These are phyloP conservation scores for Fusarium illudens DNA, from an alignment of 2,329 filamentous ascomycete genomes.

Conservation along the genomic window DNA sequence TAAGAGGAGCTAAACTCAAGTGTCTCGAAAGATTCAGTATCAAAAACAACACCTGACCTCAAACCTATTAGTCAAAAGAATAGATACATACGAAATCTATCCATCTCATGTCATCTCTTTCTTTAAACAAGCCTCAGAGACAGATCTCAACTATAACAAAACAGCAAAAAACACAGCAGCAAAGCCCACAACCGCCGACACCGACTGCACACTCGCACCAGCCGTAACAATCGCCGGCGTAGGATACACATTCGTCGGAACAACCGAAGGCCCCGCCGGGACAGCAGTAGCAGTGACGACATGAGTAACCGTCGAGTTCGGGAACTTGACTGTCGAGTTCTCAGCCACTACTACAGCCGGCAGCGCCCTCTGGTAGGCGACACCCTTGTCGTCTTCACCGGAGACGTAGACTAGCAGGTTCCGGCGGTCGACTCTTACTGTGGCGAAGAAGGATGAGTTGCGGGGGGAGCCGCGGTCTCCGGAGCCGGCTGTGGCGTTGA, in stretches of 20 bases:
- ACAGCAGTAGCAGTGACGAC: background rate
- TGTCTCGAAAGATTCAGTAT: background rate
- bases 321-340: background rate
- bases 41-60: background rate
- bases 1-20: background rate
- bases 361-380: background rate
- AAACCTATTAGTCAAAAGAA: background rate
- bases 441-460: background rate
- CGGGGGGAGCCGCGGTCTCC: background rate
- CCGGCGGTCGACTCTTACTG: background rate
- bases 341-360: background rate
- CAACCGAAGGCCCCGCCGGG: background rate
- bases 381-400: background rate
- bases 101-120: background rate
- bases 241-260: background rate
- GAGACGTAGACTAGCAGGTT: background rate
- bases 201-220: background rate
- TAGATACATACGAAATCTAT: background rate
- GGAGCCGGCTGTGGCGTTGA: background rate
- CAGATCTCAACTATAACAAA: background rate
- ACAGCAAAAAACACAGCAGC: background rate
- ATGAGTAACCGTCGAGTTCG: background rate
- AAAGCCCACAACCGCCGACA: background rate
- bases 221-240: background rate
- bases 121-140: background rate